Evolutionary conservation across 176 grass and related monocot genomes (phyloP).

Genomic region (Alopecurus myosuroides): DNA sequence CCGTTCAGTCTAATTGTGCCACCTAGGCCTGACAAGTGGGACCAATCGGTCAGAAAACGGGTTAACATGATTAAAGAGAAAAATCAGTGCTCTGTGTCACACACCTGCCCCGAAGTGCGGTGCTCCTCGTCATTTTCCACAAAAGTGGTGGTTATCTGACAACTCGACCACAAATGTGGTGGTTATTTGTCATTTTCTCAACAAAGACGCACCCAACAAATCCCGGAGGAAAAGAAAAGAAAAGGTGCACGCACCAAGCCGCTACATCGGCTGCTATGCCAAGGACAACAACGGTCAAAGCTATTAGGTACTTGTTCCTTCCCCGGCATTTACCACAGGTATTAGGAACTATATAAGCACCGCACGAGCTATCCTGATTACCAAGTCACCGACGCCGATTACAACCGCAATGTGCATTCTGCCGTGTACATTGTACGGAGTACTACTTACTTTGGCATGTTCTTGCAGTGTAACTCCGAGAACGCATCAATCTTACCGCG

Average conservation of each 20-base stretch:
- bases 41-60: no score
- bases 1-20: no score
- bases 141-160: no score
- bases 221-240: not conserved
- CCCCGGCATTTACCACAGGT: not conserved
- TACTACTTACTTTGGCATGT: not conserved
- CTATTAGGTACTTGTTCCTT: not conserved
- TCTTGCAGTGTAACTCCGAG: not conserved
- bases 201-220: not conserved
- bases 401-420: not conserved
- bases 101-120: no score
- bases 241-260: not conserved
- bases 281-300: slow-evolving; percentile 19
- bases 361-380: not conserved
- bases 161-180: no score
- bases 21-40: no score
- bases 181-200: no score
- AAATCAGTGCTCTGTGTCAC: no score
- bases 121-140: no score
- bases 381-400: not conserved
- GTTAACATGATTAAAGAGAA: no score
- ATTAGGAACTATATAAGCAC: not conserved
- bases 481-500: not conserved
- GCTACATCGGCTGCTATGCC: not conserved
- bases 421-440: no score